Conservation (phyloP, 164 flowering plant genomes). For the Platanus orientalis region DNA sequence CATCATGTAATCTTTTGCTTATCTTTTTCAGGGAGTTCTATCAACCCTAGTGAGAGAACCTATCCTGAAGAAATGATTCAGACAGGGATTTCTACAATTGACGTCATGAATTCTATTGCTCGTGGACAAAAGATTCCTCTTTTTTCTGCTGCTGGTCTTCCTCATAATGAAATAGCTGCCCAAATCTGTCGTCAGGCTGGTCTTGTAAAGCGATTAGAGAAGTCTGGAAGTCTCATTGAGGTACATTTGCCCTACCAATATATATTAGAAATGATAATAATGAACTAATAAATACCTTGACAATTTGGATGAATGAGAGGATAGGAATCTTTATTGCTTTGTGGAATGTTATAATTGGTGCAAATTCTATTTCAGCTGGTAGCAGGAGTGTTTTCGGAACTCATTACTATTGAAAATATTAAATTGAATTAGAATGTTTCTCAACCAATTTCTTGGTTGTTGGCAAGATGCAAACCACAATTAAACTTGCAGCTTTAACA, state of each 20-base stretch:
- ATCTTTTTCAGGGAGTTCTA: slow-evolving; percentile 72
- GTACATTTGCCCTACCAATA: slow-evolving; percentile 26
- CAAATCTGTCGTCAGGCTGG: slow-evolving; percentile 99
- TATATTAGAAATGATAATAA: background rate
- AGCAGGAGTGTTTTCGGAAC: background rate
- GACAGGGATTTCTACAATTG: slow-evolving; percentile 97
- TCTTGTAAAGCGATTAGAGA: slow-evolving; percentile 83
- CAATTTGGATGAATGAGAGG: no score
- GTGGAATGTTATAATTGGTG: no score
- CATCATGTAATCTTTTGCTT: slow-evolving; percentile 4
- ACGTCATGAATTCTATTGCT: slow-evolving; percentile 99
- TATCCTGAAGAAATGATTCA: slow-evolving; percentile 99
- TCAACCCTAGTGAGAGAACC: slow-evolving; percentile 98
- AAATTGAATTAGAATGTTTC: background rate
- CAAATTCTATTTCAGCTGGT: no score
- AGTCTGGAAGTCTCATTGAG: slow-evolving; percentile 61
- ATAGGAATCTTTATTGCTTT: no score
- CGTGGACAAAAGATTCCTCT: slow-evolving; percentile 98
- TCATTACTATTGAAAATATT: background rate
- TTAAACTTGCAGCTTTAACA: no score
- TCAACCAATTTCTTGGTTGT: background rate
- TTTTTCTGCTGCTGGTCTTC: slow-evolving; percentile 99
- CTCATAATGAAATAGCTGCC: slow-evolving; percentile 98
- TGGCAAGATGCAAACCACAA: no score
- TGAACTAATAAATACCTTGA: no score